Conservation (phyloP, 2,329 filamentous ascomycete species). For the Aspergillus pseudonomiae region DNA sequence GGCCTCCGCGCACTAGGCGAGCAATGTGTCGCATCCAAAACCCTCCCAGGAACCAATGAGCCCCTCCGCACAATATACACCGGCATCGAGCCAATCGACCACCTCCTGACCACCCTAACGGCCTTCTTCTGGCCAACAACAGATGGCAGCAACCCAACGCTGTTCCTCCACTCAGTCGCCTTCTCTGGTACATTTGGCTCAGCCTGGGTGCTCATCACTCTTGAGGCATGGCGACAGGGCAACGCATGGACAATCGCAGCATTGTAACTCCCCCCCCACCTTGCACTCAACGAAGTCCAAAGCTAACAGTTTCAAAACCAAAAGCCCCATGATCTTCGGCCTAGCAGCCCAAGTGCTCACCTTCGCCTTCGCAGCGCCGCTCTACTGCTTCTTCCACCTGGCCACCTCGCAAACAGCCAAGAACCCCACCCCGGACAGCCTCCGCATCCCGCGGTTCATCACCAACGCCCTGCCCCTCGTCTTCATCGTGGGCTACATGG, state of each 20-base stretch:
- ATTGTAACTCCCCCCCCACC: not conserved
- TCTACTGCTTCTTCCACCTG: slow-evolving; percentile 49
- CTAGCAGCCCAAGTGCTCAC: slow-evolving; percentile 46
- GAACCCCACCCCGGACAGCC: slow-evolving; percentile 38
- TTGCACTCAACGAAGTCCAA: slow-evolving; percentile 11
- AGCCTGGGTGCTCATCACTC: slow-evolving; percentile 46
- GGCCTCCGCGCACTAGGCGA: slow-evolving; percentile 28
- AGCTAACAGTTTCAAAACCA: not conserved
- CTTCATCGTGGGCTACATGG: slow-evolving; percentile 47
- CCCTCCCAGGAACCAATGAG: slow-evolving; percentile 29
- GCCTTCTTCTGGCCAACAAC: slow-evolving; percentile 46
- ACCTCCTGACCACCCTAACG: slow-evolving; percentile 34
- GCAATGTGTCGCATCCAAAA: slow-evolving; percentile 25
- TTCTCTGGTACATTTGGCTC: slow-evolving; percentile 47
- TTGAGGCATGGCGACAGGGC: slow-evolving; percentile 50
- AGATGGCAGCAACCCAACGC: slow-evolving; percentile 40
- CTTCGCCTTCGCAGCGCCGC: slow-evolving; percentile 49
- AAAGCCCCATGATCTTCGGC: slow-evolving; percentile 43
- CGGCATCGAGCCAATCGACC: slow-evolving; percentile 36
- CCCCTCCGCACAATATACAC: slow-evolving; percentile 38
- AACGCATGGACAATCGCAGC: slow-evolving; percentile 46
- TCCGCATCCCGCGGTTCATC: slow-evolving; percentile 36
- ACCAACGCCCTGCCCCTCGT: slow-evolving; percentile 43
- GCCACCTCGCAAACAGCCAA: slow-evolving; percentile 44
- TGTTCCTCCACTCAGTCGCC: slow-evolving; percentile 40